Evolutionary conservation across 2,329 filamentous ascomycete genomes (phyloP).

Genomic region (Aspergillus sp.): DNA sequence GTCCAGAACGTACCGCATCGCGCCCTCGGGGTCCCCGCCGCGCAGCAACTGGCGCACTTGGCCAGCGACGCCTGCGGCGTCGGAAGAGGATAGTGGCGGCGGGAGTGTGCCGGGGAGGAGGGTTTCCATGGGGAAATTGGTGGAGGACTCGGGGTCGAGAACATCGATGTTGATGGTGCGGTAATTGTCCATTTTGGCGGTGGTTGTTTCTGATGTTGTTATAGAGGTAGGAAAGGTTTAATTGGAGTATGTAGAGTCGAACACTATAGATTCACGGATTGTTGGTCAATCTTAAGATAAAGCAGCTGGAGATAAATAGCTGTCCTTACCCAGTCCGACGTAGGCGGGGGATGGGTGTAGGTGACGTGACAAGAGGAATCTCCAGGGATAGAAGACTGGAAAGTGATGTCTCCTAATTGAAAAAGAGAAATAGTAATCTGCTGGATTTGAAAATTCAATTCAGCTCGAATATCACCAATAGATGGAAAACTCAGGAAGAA

Average conservation of each 20-base stretch:
- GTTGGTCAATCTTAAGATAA: neutral
- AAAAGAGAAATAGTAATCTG: neutral
- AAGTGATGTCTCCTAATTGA: neutral
- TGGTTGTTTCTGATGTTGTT: constrained; percentile 1
- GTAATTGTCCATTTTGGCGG: constrained; percentile 50
- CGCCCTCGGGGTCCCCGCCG: constrained; percentile 80
- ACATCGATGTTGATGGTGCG: constrained; percentile 93
- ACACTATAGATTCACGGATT: neutral
- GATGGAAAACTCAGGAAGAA: neutral
- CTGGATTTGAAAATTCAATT: too few relatives aligned
- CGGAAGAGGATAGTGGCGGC: constrained; percentile 66
- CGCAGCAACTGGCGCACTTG: constrained; percentile 84
- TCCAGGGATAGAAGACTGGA: neutral
- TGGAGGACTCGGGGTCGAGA: constrained; percentile 78
- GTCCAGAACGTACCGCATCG: constrained; percentile 75
- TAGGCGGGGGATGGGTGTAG: constrained; percentile 2
- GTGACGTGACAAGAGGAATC: constrained; percentile 2
- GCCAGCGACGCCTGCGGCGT: constrained; percentile 68
- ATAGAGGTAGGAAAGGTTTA: neutral
- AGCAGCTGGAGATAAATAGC: neutral
- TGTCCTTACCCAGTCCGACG: constrained; percentile 1
- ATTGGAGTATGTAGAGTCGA: neutral
- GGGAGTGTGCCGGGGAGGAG: constrained; percentile 65
- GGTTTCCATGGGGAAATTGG: constrained; percentile 84
- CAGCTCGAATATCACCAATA: neutral